Evolutionary conservation across 2,329 filamentous ascomycete species (phyloP), one percentile per base, ranked within the genome.

Genomic region (Colletotrichum horii): DNA sequence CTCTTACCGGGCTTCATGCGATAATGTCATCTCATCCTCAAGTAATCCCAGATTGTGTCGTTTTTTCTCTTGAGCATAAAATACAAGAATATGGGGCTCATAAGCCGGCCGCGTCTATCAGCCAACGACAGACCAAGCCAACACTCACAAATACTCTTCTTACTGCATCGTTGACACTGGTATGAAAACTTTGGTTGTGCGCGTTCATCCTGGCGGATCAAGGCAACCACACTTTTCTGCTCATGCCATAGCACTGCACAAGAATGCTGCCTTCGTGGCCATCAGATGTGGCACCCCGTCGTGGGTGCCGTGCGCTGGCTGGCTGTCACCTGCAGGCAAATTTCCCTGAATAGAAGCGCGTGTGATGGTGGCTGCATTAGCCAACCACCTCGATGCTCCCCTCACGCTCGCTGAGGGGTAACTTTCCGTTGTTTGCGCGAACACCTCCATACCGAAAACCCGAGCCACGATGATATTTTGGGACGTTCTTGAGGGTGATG

Each of bases 351-450:
- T 75, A 77, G 75, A 1, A 77, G 56, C 58, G 28, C 6, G 58
- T 75, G 75, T 77, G 75, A 77, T 71, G 9, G 75, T 77, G 75
- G 75, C 75, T 77, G 75, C 75, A 77, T 77, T 6, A 38, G 26
- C 32, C 32, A 72, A 52, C 69, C 70, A 43, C 28, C 30, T 34
- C 43, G 11, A 3, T 7, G 12, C 19, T 48, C 48, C 48, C n/a
- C 11, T n/a, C 48, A 58, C 14, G 6, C 26, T 30, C 26, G n/a
- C 60, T 9, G 58, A 36, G 30, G 60, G 52, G 52, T 70, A 32
- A 26, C 58, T 64, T 70, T 5, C 60, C 71, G 66, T 64, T 14
- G 9, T 12, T 12, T 26, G 66, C 22, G 52, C 55, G 52, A 69
- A 69, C 32, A 61, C 66, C 65, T 67, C 30, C 65, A 56, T 34